phyloP scores from a whole-genome alignment of 2,329 filamentous ascomycete species.

The Sporothrix variecibatus region DNA sequence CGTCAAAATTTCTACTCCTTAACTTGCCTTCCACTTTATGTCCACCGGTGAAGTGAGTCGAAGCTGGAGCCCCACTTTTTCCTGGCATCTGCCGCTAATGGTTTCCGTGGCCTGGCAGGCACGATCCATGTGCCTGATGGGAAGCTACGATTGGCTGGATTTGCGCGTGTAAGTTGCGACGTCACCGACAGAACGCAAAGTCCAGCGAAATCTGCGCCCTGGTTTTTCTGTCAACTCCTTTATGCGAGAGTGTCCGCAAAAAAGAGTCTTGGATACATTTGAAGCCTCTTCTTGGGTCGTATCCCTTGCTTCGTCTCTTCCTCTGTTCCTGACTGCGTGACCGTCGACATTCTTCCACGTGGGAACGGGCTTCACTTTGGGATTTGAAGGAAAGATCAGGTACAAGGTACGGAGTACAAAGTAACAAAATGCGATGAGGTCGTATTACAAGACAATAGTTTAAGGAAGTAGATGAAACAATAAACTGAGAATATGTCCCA shows the following conservation, averaged over 20 bases:
- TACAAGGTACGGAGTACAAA: too few relatives aligned
- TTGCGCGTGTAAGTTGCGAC: neutral
- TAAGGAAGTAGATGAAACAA: neutral
- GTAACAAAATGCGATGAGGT: neutral
- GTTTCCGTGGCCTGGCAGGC: neutral
- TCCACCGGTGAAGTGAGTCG: too few relatives aligned
- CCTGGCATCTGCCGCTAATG: neutral
- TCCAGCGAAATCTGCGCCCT: neutral
- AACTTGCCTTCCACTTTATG: too few relatives aligned
- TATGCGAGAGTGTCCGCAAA: neutral
- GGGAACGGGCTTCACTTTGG: neutral
- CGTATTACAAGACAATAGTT: neutral
- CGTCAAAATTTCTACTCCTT: neutral
- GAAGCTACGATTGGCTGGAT: neutral
- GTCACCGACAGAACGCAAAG: neutral
- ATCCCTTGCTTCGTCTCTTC: neutral
- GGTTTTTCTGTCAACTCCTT: neutral
- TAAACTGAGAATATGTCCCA: neutral
- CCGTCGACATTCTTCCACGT: neutral
- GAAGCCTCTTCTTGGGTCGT: neutral
- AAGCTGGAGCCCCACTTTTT: neutral
- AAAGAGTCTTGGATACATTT: too few relatives aligned
- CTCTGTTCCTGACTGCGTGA: neutral
- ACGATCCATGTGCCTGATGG: slow-evolving; percentile 10
- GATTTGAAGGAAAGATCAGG: neutral